Evolutionary conservation across 176 grass and related monocot genomes (phyloP).

Genomic region (Guadua angustifolia): DNA sequence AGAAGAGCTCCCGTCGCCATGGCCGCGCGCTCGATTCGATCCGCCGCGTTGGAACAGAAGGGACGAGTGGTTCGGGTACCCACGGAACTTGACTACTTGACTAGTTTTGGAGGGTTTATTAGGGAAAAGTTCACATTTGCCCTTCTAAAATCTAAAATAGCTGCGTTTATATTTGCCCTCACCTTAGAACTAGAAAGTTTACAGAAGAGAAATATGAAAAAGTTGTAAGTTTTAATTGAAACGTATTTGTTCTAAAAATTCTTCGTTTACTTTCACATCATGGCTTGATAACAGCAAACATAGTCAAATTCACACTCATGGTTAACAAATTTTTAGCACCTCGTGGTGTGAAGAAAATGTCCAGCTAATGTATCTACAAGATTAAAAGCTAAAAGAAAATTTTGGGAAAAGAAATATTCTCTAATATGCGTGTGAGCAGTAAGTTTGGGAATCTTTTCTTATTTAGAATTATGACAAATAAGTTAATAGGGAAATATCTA

Average conservation of each 20-base stretch:
- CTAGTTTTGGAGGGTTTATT: conserved; percentile 28
- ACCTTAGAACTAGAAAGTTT: no score
- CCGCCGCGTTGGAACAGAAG: conserved; percentile 40
- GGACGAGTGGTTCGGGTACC: conserved; percentile 24
- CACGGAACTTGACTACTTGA: conserved; percentile 38
- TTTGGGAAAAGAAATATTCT: no score
- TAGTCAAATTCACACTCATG: neutral
- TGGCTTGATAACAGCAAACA: neutral
- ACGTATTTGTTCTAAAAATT: neutral
- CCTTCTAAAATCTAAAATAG: conserved; percentile 7
- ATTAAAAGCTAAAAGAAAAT: neutral
- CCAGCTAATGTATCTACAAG: neutral
- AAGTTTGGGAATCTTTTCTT: no score
- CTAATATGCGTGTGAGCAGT: no score
- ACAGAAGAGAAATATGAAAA: neutral
- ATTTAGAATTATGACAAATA: neutral
- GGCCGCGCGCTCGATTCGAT: conserved; percentile 47
- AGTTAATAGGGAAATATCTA: no score
- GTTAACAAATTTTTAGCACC: neutral
- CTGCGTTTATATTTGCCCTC: neutral
- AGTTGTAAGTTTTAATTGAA: neutral
- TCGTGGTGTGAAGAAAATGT: neutral
- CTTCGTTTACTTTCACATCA: neutral
- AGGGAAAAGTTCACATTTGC: neutral
- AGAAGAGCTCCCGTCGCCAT: conserved; percentile 40